Percentiles rank a stretch among this genome's conserved stretches.
Conservation (phyloP, 2,329 filamentous ascomycete genomes). For the Fusarium verticillioides region DNA sequence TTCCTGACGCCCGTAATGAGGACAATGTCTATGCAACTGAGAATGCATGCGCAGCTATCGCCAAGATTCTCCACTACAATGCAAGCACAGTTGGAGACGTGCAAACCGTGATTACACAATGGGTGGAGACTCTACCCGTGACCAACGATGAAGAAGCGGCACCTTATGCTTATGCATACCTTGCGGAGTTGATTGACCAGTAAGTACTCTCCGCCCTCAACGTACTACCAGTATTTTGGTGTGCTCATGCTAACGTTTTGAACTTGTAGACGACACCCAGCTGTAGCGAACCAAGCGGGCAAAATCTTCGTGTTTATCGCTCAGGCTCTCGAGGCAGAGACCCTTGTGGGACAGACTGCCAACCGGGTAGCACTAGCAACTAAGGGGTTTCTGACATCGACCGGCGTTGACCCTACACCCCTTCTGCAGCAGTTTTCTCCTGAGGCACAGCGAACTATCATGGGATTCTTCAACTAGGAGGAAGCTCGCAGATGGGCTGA, state of each 20-base stretch:
- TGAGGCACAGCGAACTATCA: slow-evolving; percentile 83
- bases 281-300: slow-evolving; percentile 78
- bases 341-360: slow-evolving; percentile 85
- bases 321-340: slow-evolving; percentile 90
- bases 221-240: neutral
- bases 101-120: slow-evolving; percentile 81
- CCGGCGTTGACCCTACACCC: slow-evolving; percentile 79
- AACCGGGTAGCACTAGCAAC: slow-evolving; percentile 79
- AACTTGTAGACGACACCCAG: slow-evolving; percentile 79
- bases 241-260: slow-evolving; percentile 42
- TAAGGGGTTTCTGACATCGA: slow-evolving; percentile 79
- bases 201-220: slow-evolving; percentile 63
- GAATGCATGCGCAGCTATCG: slow-evolving; percentile 95
- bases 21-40: slow-evolving; percentile 98
- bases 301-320: slow-evolving; percentile 88
- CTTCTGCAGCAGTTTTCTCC: slow-evolving; percentile 79
- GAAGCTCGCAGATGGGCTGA: neutral
- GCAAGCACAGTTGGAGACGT: slow-evolving; percentile 78
- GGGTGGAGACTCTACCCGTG: slow-evolving; percentile 91
- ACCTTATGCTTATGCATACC: slow-evolving; percentile 92
- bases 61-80: slow-evolving; percentile 96
- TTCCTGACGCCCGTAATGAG: slow-evolving; percentile 84
- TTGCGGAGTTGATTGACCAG: slow-evolving; percentile 93
- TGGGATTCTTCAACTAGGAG: slow-evolving; percentile 77
- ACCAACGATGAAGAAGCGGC: slow-evolving; percentile 97